Evolutionary conservation across 305 asterid genomes (phyloP).

Genomic region (Solanum hybrid): DNA sequence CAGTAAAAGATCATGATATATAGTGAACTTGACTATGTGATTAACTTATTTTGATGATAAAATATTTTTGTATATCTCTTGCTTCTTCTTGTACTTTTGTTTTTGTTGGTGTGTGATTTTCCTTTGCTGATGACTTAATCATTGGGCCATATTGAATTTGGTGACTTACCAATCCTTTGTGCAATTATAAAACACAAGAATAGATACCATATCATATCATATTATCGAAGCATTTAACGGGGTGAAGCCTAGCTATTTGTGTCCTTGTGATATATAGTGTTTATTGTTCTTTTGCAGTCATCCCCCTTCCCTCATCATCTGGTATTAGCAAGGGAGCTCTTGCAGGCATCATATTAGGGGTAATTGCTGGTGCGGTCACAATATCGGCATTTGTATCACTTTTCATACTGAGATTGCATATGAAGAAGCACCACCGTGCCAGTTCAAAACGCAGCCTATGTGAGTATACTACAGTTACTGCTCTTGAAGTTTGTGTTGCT

Average conservation of each 20-base stretch:
- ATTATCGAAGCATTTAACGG: neutral
- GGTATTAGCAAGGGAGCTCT: constrained; percentile 80
- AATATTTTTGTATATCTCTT: neutral
- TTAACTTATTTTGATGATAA: neutral
- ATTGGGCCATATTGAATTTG: neutral
- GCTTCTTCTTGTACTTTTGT: neutral
- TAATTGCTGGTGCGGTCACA: constrained; percentile 65
- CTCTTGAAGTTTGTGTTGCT: neutral
- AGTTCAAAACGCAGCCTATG: constrained; percentile 57
- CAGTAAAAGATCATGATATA: neutral
- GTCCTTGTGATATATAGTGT: neutral
- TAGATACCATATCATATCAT: neutral
- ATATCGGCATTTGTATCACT: constrained; percentile 58
- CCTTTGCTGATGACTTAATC: neutral
- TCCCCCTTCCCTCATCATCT: constrained; percentile 23
- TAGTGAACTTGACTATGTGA: neutral
- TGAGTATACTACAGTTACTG: constrained; percentile 30
- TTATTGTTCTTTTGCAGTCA: constrained; percentile 38
- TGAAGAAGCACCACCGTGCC: constrained; percentile 29
- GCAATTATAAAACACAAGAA: neutral
- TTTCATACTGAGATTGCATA: constrained; percentile 45
- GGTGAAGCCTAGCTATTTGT: neutral
- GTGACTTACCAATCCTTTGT: neutral
- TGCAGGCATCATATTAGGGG: constrained; percentile 73
- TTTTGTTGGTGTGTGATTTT: neutral